A percentile compares a stretch with the other conserved stretches of the same genome.
These are phyloP conservation scores for Clarireedia sp. DNA, from an alignment of 2,329 filamentous ascomycete genomes.

Conservation along the genomic window DNA sequence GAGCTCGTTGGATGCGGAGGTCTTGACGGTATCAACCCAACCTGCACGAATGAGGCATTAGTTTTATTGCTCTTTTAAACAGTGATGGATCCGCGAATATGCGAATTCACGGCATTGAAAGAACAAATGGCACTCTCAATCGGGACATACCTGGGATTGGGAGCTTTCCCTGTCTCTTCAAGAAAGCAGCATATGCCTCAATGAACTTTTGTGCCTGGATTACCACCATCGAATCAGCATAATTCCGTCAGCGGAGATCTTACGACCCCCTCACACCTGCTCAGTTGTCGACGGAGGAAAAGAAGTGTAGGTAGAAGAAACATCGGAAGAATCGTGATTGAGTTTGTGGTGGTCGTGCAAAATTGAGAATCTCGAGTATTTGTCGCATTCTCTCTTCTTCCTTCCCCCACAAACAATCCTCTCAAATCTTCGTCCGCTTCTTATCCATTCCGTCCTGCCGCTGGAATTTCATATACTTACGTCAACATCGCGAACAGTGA, in stretches of 20 bases:
- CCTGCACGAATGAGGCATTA: constrained; percentile 40
- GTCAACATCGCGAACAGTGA: constrained; percentile 80
- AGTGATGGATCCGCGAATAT: no score
- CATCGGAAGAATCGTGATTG: constrained; percentile 1
- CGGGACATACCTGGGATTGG: constrained; percentile 72
- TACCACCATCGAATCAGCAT: constrained; percentile 49
- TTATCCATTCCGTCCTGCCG: constrained; percentile 9
- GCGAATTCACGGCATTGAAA: neutral
- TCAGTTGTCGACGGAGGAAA: constrained; percentile 31
- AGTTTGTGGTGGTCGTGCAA: neutral
- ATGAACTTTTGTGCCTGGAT: constrained; percentile 82
- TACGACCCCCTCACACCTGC: constrained; percentile 67
- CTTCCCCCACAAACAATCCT: constrained; percentile 8
- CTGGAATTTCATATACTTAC: constrained; percentile 45
- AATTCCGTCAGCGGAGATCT: constrained; percentile 66
- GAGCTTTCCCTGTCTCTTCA: constrained; percentile 92
- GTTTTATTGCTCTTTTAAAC: neutral
- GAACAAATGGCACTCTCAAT: neutral
- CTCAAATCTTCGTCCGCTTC: constrained; percentile 11
- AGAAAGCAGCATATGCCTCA: constrained; percentile 74
- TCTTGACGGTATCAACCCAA: constrained; percentile 99
- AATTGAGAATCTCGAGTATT: neutral
- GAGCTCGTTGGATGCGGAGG: constrained; percentile 90
- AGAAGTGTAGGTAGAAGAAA: neutral
- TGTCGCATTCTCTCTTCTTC: no score